These are phyloP conservation scores for Cryomyces minteri DNA, from an alignment of 495 filamentous ascomycete species.

Conservation along the genomic window DNA sequence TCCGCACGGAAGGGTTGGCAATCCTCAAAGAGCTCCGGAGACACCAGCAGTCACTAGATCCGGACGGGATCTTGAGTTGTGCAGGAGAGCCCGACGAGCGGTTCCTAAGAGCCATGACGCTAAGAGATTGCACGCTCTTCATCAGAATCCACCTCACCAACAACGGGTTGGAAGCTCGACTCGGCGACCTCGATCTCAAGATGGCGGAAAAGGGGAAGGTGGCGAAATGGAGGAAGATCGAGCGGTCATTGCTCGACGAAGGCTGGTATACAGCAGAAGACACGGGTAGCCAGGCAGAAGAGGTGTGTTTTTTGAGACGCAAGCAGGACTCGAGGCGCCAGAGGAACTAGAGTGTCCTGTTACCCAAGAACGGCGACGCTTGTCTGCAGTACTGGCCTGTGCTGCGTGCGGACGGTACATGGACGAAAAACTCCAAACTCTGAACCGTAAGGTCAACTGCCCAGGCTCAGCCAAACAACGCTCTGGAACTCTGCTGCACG, in stretches of 20 bases:
- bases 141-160: conserved; percentile 31
- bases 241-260: conserved; percentile 40
- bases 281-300: conserved; percentile 1
- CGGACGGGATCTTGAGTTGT: conserved; percentile 7
- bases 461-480: too few species aligned
- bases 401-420: too few species aligned
- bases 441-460: too few species aligned
- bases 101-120: conserved; percentile 53
- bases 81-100: neutral
- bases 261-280: conserved; percentile 57
- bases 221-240: conserved; percentile 50
- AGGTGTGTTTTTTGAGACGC: too few species aligned
- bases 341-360: too few species aligned
- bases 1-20: neutral
- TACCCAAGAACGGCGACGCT: too few species aligned
- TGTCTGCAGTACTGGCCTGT: too few species aligned
- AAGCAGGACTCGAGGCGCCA: too few species aligned
- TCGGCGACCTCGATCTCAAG: conserved; percentile 85
- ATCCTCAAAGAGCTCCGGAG: neutral
- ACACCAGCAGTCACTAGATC: neutral
- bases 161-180: conserved; percentile 43
- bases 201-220: conserved; percentile 46
- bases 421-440: too few species aligned
- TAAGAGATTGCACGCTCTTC: conserved; percentile 77
- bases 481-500: too few species aligned